Evolutionary conservation across 75 land plant species (phyloP).

Genomic region (Sequoiadendron giganteum): DNA sequence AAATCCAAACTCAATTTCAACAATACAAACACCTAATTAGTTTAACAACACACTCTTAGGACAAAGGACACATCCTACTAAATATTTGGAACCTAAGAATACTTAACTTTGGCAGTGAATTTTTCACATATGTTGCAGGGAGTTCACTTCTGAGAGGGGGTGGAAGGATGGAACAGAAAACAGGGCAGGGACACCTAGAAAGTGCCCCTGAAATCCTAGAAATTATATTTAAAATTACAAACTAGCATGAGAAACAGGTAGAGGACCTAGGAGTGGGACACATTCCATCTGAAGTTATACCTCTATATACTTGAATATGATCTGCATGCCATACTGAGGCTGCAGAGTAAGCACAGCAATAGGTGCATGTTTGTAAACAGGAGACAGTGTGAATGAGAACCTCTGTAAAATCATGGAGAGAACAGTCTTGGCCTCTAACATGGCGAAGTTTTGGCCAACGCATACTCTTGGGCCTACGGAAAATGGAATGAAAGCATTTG

Average conservation of each 20-base stretch:
- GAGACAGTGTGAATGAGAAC: conserved; percentile 49
- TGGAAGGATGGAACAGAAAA: too few species aligned
- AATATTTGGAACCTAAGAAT: too few species aligned
- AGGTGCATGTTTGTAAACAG: conserved; percentile 49
- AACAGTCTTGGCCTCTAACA: conserved; percentile 42
- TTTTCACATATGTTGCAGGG: too few species aligned
- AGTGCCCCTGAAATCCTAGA: neutral
- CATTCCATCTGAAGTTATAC: too few species aligned
- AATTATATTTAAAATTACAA: neutral
- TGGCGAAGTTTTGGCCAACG: conserved; percentile 48
- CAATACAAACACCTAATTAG: too few species aligned
- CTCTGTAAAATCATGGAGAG: conserved; percentile 48
- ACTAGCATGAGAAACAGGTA: neutral
- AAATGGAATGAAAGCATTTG: conserved; percentile 52
- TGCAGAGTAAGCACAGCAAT: conserved; percentile 36
- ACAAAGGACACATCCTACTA: neutral
- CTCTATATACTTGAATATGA: conserved; percentile 16
- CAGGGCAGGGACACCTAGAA: neutral
- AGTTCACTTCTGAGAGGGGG: too few species aligned
- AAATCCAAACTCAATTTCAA: too few species aligned
- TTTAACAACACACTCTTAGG: too few species aligned
- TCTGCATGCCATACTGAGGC: conserved; percentile 66
- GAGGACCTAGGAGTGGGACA: too few species aligned
- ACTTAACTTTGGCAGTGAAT: too few species aligned
- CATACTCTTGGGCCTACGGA: conserved; percentile 60